Percentiles rank a stretch among this genome's conserved stretches.
Evolutionary conservation across 495 filamentous ascomycete species (phyloP).

Genomic region (Podospora pseudoanserina): DNA sequence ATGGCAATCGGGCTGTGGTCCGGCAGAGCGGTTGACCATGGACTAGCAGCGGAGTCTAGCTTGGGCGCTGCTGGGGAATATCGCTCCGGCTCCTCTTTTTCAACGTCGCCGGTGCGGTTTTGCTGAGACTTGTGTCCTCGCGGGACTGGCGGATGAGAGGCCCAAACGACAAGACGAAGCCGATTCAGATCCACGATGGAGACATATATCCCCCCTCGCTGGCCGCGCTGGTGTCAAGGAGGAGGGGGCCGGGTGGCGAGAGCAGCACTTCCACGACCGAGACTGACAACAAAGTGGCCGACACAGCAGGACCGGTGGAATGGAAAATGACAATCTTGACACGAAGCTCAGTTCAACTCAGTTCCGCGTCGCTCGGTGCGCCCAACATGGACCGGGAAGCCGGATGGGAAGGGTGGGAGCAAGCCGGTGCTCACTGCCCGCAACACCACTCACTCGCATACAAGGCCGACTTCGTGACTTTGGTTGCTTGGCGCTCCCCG

Average conservation of each 20-base stretch:
- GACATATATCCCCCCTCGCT: conserved; percentile 29
- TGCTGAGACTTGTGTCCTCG: conserved; percentile 8
- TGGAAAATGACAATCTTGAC: conserved; percentile 15
- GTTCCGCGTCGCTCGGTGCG: conserved; percentile 7
- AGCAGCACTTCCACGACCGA: conserved; percentile 25
- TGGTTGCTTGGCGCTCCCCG: conserved; percentile 14
- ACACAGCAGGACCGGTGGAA: conserved; percentile 14
- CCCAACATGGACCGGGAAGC: conserved; percentile 19
- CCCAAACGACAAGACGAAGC: conserved; percentile 9
- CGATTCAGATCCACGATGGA: conserved; percentile 24
- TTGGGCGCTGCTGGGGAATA: conserved; percentile 8
- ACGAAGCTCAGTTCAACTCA: conserved; percentile 11
- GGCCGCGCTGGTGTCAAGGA: conserved; percentile 10
- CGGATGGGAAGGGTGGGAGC: conserved; percentile 14
- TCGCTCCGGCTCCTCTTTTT: conserved; percentile 15
- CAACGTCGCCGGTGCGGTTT: conserved; percentile 16
- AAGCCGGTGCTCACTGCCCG: conserved; percentile 15
- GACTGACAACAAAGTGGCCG: conserved; percentile 12
- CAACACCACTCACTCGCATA: conserved; percentile 25
- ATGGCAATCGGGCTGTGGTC: conserved; percentile 19
- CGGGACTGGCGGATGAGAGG: conserved; percentile 11
- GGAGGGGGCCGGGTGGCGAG: conserved; percentile 27
- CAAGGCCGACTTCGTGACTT: conserved; percentile 26
- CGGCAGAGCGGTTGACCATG: conserved; percentile 21
- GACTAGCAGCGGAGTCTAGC: conserved; percentile 22